Base-by-base conservation (phyloP, 177 flowering plant genomes). In the Telopea speciosissima region DNA sequence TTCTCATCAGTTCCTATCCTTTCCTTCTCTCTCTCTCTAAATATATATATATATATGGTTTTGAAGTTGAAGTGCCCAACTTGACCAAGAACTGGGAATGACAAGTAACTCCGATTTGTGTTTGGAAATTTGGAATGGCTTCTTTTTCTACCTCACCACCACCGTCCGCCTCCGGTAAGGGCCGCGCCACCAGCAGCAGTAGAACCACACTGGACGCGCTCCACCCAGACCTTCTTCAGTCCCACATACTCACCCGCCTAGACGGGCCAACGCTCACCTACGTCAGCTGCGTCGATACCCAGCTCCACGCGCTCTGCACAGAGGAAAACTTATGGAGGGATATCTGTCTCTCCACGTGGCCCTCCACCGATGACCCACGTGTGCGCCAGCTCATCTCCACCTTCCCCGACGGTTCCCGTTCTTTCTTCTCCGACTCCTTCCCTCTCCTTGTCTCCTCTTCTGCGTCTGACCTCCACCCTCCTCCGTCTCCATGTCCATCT, bases 371-470 rank as follows among this genome's bases (percentile, higher is more conserved):
- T 58, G 52, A 79, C 52, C 87, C 85, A 28, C 81, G 82, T 42
- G 61, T 89, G 25, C 69, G 65, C 24, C 24, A 64, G 58, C 70
- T 83, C 76, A 80, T 90, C 78, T 77, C 84, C 70, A 2, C 76
- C 24, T 87, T 88, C 83, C 85, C 88, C 16, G 28, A 73, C 74
- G 85, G 85, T 65, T 83, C 81, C 79, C 88, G 85, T 33, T 87
- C 91, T 2, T 81, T 93, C 80, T 89, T 78, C 87, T 85, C 91
- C 74, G 87, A 87, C 67, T 80, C 90, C n/a, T 91, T 80, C 76
- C 88, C 96, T 0, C 62, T 76, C 45, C 74, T 82, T 49, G 58
- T 73, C 25, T 36, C 65, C 73, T n/a, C 17, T n/a, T 56, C 49
- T 0, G 44, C 42, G 24, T 67, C 62, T 54, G 0, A 40, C 56